phyloP scores from a whole-genome alignment of 495 filamentous ascomycete species.

The Penicillium antarcticum region DNA sequence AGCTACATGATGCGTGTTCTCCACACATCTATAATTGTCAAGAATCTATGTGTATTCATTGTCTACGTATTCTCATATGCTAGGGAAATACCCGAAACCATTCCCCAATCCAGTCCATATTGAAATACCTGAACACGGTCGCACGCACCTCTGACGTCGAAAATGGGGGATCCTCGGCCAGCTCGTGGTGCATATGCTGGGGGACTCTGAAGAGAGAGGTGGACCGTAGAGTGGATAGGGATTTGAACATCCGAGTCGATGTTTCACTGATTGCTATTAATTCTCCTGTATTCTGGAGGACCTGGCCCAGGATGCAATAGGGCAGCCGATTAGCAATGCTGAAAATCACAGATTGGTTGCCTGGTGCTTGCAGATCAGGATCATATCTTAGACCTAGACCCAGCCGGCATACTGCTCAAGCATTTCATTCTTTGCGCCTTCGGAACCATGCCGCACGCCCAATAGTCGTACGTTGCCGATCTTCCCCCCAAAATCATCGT shows the following conservation, averaged over 20 bases:
- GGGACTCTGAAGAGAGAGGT: slow-evolving; percentile 1
- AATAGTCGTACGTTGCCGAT: slow-evolving; percentile 74
- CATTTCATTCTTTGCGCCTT: slow-evolving; percentile 71
- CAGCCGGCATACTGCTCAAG: slow-evolving; percentile 60
- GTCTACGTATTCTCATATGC: not conserved
- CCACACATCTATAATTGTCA: not conserved
- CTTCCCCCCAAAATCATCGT: slow-evolving; percentile 53
- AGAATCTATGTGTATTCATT: not conserved
- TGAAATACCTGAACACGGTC: slow-evolving; percentile 10
- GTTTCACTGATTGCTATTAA: slow-evolving; percentile 5
- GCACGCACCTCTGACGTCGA: slow-evolving; percentile 5
- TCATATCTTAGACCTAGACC: slow-evolving; percentile 31
- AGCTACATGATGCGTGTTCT: not conserved
- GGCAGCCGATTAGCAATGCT: slow-evolving; percentile 1
- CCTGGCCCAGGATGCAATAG: slow-evolving; percentile 2
- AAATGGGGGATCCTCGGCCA: not conserved
- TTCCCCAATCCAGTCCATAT: slow-evolving; percentile 7
- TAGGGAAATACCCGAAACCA: not conserved
- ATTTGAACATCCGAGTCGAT: slow-evolving; percentile 9
- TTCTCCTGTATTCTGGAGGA: slow-evolving; percentile 2
- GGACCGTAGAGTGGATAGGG: not conserved
- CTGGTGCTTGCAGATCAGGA: not conserved
- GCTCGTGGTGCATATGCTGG: slow-evolving; percentile 13
- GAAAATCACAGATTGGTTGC: not conserved
- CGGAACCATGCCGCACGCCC: slow-evolving; percentile 80